Evolutionary conservation across 1,284 basidiomycete species (phyloP).

Genomic region (Austroboletus niveus): DNA sequence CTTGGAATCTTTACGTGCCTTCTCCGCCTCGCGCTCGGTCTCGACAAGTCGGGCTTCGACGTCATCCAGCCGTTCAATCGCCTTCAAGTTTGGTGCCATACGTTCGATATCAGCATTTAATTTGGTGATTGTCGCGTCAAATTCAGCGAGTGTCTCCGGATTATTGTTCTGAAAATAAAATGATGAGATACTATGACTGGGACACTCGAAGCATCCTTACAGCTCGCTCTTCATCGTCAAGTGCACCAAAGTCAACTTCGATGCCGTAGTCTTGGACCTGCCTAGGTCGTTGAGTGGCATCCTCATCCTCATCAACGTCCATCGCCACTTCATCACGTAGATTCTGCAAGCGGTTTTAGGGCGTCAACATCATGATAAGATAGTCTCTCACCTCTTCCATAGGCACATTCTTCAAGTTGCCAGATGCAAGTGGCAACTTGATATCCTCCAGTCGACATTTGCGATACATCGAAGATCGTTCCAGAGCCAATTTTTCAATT

Average conservation of each 20-base stretch:
- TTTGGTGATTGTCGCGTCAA: constrained; percentile 77
- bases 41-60: constrained; percentile 79
- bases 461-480: constrained; percentile 85
- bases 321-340: constrained; percentile 82
- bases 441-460: constrained; percentile 95
- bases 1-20: constrained; percentile 82
- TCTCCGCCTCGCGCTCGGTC: constrained; percentile 75
- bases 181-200: neutral
- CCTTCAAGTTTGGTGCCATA: constrained; percentile 97
- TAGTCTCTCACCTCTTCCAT: constrained; percentile 81
- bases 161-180: constrained; percentile 54
- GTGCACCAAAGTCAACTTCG: constrained; percentile 80
- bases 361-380: neutral
- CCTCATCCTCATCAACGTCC: constrained; percentile 86
- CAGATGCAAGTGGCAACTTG: constrained; percentile 73
- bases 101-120: constrained; percentile 84
- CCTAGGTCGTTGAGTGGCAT: constrained; percentile 70
- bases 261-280: constrained; percentile 84
- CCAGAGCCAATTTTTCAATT: constrained; percentile 86
- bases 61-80: constrained; percentile 91
- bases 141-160: constrained; percentile 66
- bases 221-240: constrained; percentile 84
- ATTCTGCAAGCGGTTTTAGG: constrained; percentile 47
- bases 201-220: constrained; percentile 37
- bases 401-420: constrained; percentile 83